Evolutionary conservation across 352 stramenopile species (phyloP), one percentile per base, ranked within the genome.

Genomic region (Phytophthora nicotianae): DNA sequence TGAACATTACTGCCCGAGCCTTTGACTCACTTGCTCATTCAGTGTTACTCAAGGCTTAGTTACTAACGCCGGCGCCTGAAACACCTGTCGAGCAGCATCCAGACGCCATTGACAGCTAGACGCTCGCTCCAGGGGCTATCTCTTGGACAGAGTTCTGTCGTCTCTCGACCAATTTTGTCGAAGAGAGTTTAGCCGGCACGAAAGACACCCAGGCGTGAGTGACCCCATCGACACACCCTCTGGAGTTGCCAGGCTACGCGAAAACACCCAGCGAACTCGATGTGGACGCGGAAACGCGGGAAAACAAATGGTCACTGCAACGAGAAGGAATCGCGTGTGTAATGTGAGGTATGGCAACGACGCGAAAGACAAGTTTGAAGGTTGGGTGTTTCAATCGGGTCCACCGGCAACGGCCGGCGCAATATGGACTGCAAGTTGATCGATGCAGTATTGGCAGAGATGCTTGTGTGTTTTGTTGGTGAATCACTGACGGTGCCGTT

Each of bases 331-430:
- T 54, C 20, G 20, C n/a, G 41, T 65, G 41, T 58, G 58, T 65
- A 65, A 68, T 47, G 20, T 41, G 24, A 16, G 17, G 24, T 38
- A 55, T 33, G 46, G 7, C 17, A 16, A 14, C 20, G 20, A 50
- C 58, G 64, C 64, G 58, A 72, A 72, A 60, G 23, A 72, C 51
- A 62, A 50, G 29, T 38, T 56, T 56, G 40, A 45, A 55, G 35
- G 3, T 33, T 37, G 47, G 16, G 17, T 48, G 17, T 23, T 32
- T 33, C 19, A 32, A 45, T 29, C n/a, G n/a, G n/a, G 24, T 4
- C 24, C 7, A 29, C 4, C 24, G 9, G 27, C 27, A 33, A 33
- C 27, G 27, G 27, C 27, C 27, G 27, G 9, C 27, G 27, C 8
- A 29, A 29, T 8, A 29, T 8, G 24, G 24, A 29, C 27, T 33